Evolutionary conservation across 345 rosid genomes (phyloP).

Genomic region (Acer campestre): DNA sequence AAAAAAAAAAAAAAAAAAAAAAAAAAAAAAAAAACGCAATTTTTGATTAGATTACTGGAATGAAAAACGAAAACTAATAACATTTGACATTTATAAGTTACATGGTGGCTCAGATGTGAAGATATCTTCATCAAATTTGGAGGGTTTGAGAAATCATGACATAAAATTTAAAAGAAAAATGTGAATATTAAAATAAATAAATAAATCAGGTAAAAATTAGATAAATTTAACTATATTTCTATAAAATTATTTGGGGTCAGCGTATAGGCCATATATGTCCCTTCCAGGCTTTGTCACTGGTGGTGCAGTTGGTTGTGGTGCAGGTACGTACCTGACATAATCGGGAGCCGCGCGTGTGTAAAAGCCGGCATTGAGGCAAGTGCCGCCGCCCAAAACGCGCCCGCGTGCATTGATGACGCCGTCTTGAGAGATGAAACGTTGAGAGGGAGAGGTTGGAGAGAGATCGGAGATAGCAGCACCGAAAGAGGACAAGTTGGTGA

Average conservation of each 20-base stretch:
- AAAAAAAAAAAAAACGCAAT: not conserved
- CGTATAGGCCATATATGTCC: too few species aligned
- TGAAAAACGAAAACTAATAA: not conserved
- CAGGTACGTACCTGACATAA: slow-evolving; percentile 40
- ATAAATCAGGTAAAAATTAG: too few species aligned
- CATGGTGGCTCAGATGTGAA: too few species aligned
- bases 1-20: not conserved
- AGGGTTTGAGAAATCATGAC: too few species aligned
- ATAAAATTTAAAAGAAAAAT: too few species aligned
- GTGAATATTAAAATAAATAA: too few species aligned
- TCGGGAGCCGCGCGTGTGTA: slow-evolving; percentile 52
- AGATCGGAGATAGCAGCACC: slow-evolving; percentile 57
- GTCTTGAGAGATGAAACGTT: slow-evolving; percentile 69
- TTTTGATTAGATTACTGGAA: not conserved
- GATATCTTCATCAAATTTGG: too few species aligned
- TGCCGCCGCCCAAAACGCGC: slow-evolving; percentile 73
- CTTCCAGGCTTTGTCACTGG: too few species aligned
- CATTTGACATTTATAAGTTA: too few species aligned
- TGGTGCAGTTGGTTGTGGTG: not conserved
- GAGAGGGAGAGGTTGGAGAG: slow-evolving; percentile 57
- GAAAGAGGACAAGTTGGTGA: slow-evolving; percentile 46
- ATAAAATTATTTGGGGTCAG: too few species aligned
- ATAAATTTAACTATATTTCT: too few species aligned
- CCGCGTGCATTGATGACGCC: slow-evolving; percentile 75
- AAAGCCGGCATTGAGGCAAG: slow-evolving; percentile 69